Conservation (phyloP, 1,284 basidiomycete genomes). For the Microbotryum saponariae region DNA sequence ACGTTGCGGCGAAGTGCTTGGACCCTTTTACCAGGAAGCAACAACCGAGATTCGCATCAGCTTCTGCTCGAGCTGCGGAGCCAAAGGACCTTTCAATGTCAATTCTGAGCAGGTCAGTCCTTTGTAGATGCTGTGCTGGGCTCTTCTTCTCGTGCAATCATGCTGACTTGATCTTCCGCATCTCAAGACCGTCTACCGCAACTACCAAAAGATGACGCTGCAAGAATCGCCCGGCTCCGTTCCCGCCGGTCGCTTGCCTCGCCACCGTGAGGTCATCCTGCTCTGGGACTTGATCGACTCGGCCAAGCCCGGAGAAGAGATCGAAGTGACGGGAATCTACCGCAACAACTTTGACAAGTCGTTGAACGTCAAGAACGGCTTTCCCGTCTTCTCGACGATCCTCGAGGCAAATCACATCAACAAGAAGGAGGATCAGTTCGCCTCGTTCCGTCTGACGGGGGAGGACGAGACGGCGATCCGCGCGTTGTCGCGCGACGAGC, state of each 20-base stretch:
- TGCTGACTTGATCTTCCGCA: background rate
- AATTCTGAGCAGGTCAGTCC: conserved; percentile 81
- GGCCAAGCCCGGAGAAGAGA: conserved; percentile 96
- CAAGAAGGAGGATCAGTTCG: conserved; percentile 90
- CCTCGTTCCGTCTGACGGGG: conserved; percentile 89
- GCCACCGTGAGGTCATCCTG: conserved; percentile 92
- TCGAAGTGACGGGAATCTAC: conserved; percentile 95
- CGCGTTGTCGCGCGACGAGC: conserved; percentile 74
- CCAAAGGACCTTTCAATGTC: conserved; percentile 88
- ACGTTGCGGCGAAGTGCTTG: conserved; percentile 83
- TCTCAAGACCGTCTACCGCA: conserved; percentile 86
- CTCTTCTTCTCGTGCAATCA: background rate
- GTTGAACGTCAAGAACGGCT: conserved; percentile 96
- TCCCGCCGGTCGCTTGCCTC: conserved; percentile 88
- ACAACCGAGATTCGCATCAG: conserved; percentile 88
- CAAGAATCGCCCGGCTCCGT: conserved; percentile 99
- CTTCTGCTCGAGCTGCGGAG: conserved; percentile 88
- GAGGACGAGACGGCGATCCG: conserved; percentile 93
- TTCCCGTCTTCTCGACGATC: conserved; percentile 97
- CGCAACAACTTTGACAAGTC: conserved; percentile 98
- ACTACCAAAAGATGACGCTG: conserved; percentile 98
- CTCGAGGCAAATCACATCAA: conserved; percentile 97
- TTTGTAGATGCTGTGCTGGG: background rate
- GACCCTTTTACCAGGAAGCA: conserved; percentile 96
- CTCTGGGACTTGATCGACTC: conserved; percentile 97